phyloP scores from a whole-genome alignment of 495 filamentous ascomycete genomes.

The Trichoderma asperelloides region DNA sequence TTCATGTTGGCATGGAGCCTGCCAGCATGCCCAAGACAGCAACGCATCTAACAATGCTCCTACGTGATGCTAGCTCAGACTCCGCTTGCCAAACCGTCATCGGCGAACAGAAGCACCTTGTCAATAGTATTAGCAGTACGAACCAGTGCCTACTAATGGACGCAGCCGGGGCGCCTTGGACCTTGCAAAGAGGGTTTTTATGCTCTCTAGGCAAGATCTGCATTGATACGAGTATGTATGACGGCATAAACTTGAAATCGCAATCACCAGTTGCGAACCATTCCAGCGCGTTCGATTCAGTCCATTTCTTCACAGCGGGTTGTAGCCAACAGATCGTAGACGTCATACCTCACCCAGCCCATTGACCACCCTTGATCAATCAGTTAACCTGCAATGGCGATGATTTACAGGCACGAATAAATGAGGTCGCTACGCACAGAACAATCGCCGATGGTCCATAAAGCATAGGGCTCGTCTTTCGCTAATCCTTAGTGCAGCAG shows the following conservation, averaged over 20 bases:
- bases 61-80: too few species aligned
- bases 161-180: not conserved
- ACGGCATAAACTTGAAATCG: not conserved
- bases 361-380: not conserved
- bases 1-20: too few species aligned
- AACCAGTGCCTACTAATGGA: too few species aligned
- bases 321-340: not conserved
- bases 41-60: too few species aligned
- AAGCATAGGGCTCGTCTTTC: not conserved
- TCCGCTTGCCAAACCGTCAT: not conserved
- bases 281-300: not conserved
- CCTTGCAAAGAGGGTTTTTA: not conserved
- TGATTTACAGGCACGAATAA: not conserved
- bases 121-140: too few species aligned
- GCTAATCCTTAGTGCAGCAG: not conserved
- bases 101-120: not conserved
- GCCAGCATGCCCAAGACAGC: too few species aligned
- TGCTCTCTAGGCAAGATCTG: not conserved
- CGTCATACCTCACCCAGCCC: not conserved
- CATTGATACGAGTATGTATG: not conserved
- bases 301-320: not conserved
- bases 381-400: not conserved
- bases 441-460: not conserved
- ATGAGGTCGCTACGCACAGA: not conserved
- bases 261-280: not conserved